Conservation (phyloP, 805 yeast genomes). For the Candida sphagnicola region DNA sequence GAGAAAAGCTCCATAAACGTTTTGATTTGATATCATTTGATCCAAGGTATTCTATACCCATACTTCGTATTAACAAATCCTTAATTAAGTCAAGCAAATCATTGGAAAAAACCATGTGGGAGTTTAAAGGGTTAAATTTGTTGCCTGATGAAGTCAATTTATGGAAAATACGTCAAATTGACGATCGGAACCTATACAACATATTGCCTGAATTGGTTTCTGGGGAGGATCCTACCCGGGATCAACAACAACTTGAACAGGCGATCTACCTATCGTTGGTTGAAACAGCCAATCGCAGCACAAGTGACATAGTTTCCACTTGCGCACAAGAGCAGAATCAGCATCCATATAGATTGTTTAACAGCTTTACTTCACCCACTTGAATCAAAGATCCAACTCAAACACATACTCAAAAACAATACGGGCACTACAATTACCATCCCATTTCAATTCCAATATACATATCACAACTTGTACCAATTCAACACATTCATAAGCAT, state of each 20-base stretch:
- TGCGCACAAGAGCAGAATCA: not conserved
- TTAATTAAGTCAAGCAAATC: slow-evolving; percentile 11
- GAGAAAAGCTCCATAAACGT: slow-evolving; percentile 19
- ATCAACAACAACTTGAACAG: slow-evolving; percentile 1
- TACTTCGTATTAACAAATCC: slow-evolving; percentile 18
- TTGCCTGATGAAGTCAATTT: slow-evolving; percentile 20
- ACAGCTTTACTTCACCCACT: not conserved
- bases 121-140: slow-evolving; percentile 17
- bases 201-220: slow-evolving; percentile 18
- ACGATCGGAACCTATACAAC: slow-evolving; percentile 20
- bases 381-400: too few relatives aligned
- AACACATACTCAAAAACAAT: too few relatives aligned
- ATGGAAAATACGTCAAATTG: slow-evolving; percentile 25
- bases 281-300: not conserved
- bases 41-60: slow-evolving; percentile 20
- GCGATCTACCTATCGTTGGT: slow-evolving; percentile 1
- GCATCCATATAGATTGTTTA: not conserved
- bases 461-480: too few relatives aligned
- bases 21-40: slow-evolving; percentile 25
- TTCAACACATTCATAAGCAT: too few relatives aligned
- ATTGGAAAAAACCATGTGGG: slow-evolving; percentile 12
- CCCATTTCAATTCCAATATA: too few relatives aligned
- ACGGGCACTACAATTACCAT: too few relatives aligned
- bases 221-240: not conserved
- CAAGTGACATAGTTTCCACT: not conserved